These are phyloP conservation scores for Laguncularia racemosa DNA, from an alignment of 345 rosid species.

Conservation along the genomic window DNA sequence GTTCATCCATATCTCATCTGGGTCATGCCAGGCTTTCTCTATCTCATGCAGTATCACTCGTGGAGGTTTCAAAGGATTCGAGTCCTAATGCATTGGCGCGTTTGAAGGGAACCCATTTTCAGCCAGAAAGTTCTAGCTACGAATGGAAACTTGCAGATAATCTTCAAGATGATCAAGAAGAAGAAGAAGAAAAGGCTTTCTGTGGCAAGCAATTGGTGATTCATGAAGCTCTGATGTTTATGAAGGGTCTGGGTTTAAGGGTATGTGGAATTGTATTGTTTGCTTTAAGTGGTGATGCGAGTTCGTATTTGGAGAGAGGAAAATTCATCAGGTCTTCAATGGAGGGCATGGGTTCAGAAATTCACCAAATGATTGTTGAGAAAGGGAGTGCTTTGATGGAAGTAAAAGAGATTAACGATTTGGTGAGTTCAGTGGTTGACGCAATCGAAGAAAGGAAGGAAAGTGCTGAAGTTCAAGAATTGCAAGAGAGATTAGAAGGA, in stretches of 20 bases:
- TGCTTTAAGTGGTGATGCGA: slow-evolving; percentile 33
- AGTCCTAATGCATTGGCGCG: slow-evolving; percentile 26
- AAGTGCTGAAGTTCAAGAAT: slow-evolving; percentile 25
- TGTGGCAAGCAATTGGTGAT: slow-evolving; percentile 31
- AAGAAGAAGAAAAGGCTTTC: slow-evolving; percentile 6
- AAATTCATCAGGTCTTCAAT: slow-evolving; percentile 15
- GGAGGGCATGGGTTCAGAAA: slow-evolving; percentile 17
- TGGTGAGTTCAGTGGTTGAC: slow-evolving; percentile 28
- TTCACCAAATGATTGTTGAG: slow-evolving; percentile 14
- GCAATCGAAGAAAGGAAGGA: slow-evolving; percentile 16
- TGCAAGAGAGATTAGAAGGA: slow-evolving; percentile 26
- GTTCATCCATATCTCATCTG: slow-evolving; percentile 35
- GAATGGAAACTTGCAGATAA: background rate
- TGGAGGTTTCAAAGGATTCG: slow-evolving; percentile 32
- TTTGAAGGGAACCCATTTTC: slow-evolving; percentile 21
- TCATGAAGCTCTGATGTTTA: slow-evolving; percentile 32
- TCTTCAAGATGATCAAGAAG: slow-evolving; percentile 4
- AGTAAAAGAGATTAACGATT: slow-evolving; percentile 39
- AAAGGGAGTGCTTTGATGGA: slow-evolving; percentile 29
- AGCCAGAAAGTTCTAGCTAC: slow-evolving; percentile 5
- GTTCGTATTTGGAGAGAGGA: slow-evolving; percentile 29
- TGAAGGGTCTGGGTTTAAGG: slow-evolving; percentile 38
- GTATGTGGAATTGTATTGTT: slow-evolving; percentile 31
- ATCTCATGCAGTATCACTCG: slow-evolving; percentile 33
- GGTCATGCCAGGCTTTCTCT: slow-evolving; percentile 33